Evolutionary conservation across 2,329 filamentous ascomycete genomes (phyloP).

Genomic region (Colletotrichum incanum): DNA sequence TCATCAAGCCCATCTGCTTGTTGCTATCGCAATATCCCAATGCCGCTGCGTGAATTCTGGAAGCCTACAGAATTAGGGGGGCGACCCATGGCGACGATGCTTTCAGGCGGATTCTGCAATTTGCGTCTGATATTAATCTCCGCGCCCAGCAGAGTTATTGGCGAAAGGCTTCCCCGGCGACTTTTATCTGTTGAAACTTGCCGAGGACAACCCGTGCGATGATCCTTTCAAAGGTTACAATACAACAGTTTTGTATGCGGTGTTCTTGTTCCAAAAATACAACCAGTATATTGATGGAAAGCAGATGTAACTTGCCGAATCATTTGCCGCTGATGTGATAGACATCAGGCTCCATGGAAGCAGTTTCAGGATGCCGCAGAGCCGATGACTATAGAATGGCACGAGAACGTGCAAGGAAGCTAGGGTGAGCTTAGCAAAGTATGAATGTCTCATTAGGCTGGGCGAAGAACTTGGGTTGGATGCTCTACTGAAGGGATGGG

Average conservation of each 20-base stretch:
- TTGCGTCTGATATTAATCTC: slow-evolving; percentile 23
- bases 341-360: slow-evolving; percentile 46
- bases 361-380: slow-evolving; percentile 5
- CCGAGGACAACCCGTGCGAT: slow-evolving; percentile 63
- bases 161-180: slow-evolving; percentile 13
- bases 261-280: slow-evolving; percentile 63
- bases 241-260: slow-evolving; percentile 62
- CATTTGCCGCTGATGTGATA: slow-evolving; percentile 56
- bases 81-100: slow-evolving; percentile 4
- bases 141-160: slow-evolving; percentile 9
- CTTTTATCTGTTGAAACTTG: slow-evolving; percentile 54
- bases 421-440: background rate
- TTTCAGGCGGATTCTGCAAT: slow-evolving; percentile 7
- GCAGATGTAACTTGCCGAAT: slow-evolving; percentile 50
- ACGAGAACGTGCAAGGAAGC: slow-evolving; percentile 18
- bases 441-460: background rate
- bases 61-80: slow-evolving; percentile 3
- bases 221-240: slow-evolving; percentile 57
- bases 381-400: slow-evolving; percentile 6
- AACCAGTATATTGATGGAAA: slow-evolving; percentile 54
- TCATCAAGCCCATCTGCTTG: slow-evolving; percentile 2
- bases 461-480: slow-evolving; percentile 13
- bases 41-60: background rate
- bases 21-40: background rate
- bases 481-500: slow-evolving; percentile 10